phyloP scores from a whole-genome alignment of 352 stramenopile genomes.

The Nothophytophthora sp. region DNA sequence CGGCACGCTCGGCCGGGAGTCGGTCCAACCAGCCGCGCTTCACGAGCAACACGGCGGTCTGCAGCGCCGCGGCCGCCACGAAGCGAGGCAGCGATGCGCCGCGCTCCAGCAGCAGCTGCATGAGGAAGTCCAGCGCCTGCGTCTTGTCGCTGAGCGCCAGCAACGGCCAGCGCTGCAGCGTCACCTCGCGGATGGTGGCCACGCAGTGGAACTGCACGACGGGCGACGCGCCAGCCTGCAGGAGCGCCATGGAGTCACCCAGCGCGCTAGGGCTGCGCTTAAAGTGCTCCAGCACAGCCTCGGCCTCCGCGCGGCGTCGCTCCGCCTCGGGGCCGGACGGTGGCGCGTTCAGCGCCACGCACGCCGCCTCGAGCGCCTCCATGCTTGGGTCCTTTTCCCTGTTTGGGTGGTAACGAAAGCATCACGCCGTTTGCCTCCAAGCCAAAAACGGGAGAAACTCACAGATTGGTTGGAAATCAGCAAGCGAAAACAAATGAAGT shows the following conservation, averaged over 20 bases:
- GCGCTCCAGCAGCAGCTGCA: slow-evolving; percentile 73
- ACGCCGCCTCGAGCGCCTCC: slow-evolving; percentile 68
- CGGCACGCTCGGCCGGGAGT: slow-evolving; percentile 42
- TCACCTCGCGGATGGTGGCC: slow-evolving; percentile 74
- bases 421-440: too few relatives aligned
- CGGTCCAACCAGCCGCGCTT: slow-evolving; percentile 85
- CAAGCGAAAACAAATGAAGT: too few relatives aligned
- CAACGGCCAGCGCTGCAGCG: slow-evolving; percentile 63
- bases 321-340: slow-evolving; percentile 48
- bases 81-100: slow-evolving; percentile 53
- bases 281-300: slow-evolving; percentile 73
- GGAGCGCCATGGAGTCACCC: slow-evolving; percentile 53
- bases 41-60: slow-evolving; percentile 75
- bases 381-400: too few relatives aligned
- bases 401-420: too few relatives aligned
- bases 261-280: slow-evolving; percentile 77
- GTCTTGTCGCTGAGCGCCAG: slow-evolving; percentile 49
- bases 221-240: slow-evolving; percentile 36
- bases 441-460: too few relatives aligned
- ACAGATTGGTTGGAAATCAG: too few relatives aligned
- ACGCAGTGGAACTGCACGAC: slow-evolving; percentile 87
- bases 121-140: slow-evolving; percentile 70
- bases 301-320: slow-evolving; percentile 58
- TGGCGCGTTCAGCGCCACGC: slow-evolving; percentile 67
- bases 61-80: slow-evolving; percentile 61